These are phyloP conservation scores for Pseudofabraea citricarpa DNA, from an alignment of 2,329 filamentous ascomycete genomes.

Conservation along the genomic window DNA sequence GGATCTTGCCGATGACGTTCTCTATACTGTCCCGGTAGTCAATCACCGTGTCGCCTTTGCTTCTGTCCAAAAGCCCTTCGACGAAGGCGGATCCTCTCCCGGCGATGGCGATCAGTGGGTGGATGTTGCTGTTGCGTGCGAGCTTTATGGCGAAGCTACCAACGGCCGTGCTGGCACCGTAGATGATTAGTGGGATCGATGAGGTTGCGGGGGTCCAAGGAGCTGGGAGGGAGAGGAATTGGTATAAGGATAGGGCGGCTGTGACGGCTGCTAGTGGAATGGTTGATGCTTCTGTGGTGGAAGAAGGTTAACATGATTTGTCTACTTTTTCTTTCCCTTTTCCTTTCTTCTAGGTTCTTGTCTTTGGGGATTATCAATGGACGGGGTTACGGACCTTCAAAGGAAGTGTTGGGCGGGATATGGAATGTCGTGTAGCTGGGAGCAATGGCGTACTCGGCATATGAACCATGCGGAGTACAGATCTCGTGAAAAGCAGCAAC, in stretches of 20 bases:
- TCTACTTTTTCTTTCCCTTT: conserved; percentile 8
- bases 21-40: conserved; percentile 47
- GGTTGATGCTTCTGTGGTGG: conserved; percentile 30
- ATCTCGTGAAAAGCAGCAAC: conserved; percentile 46
- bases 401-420: conserved; percentile 10
- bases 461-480: conserved; percentile 43
- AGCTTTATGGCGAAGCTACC: conserved; percentile 54
- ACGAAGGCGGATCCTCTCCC: conserved; percentile 42
- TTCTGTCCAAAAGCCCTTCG: conserved; percentile 38
- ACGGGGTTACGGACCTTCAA: too few relatives aligned
- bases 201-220: conserved; percentile 22
- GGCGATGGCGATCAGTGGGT: conserved; percentile 53
- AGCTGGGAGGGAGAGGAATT: conserved; percentile 28
- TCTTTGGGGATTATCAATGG: too few relatives aligned
- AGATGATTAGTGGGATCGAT: conserved; percentile 14
- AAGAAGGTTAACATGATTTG: neutral
- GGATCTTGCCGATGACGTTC: conserved; percentile 26
- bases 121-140: conserved; percentile 38
- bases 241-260: conserved; percentile 31
- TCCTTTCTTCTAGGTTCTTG: too few relatives aligned
- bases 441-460: conserved; percentile 54
- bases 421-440: conserved; percentile 47
- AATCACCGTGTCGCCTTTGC: conserved; percentile 45
- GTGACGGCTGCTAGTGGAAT: conserved; percentile 37
- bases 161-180: conserved; percentile 16